These are phyloP conservation scores for Orbilia ellipsospora DNA, from an alignment of 2,329 filamentous ascomycete species.

Conservation along the genomic window DNA sequence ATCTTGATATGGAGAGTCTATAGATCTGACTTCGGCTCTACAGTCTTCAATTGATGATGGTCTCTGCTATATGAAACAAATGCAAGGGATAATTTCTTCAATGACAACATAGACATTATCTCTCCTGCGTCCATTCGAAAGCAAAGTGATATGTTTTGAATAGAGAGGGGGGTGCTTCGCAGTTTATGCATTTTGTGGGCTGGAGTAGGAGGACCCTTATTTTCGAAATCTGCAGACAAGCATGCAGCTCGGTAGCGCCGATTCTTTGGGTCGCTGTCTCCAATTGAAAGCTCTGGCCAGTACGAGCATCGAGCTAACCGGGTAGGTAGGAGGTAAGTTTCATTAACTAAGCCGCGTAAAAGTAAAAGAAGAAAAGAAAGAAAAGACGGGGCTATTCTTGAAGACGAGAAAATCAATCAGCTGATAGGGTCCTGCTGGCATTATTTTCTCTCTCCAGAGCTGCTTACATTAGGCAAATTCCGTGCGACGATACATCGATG, in stretches of 20 bases:
- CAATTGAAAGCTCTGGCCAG: conserved; percentile 31
- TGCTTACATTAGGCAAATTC: conserved; percentile 43
- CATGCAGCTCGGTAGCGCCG: conserved; percentile 53
- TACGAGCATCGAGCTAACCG: conserved; percentile 37
- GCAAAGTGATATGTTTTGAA: conserved; percentile 20
- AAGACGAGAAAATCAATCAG: conserved; percentile 22
- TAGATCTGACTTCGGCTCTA: conserved; percentile 24
- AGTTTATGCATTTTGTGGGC: conserved; percentile 47
- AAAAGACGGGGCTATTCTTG: conserved; percentile 29
- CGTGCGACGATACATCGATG: conserved; percentile 49
- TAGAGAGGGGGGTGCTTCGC: conserved; percentile 32
- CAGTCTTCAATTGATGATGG: conserved; percentile 16
- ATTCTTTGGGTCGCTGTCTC: conserved; percentile 40
- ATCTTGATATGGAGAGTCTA: conserved; percentile 14
- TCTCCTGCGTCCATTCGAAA: conserved; percentile 21
- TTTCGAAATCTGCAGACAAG: conserved; percentile 26
- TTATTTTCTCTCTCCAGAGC: neutral
- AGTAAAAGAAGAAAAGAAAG: conserved; percentile 38
- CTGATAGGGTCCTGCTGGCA: conserved; percentile 25
- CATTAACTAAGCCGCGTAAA: conserved; percentile 7
- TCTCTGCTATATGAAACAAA: conserved; percentile 34
- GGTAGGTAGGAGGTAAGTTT: conserved; percentile 29
- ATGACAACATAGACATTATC: conserved; percentile 54
- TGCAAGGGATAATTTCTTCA: conserved; percentile 39
- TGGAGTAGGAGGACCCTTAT: conserved; percentile 28